A percentile compares a stretch with the other conserved stretches of the same genome.
phyloP scores from a whole-genome alignment of 441 rosid genomes.

The Cnidoscolus chayamansa region DNA sequence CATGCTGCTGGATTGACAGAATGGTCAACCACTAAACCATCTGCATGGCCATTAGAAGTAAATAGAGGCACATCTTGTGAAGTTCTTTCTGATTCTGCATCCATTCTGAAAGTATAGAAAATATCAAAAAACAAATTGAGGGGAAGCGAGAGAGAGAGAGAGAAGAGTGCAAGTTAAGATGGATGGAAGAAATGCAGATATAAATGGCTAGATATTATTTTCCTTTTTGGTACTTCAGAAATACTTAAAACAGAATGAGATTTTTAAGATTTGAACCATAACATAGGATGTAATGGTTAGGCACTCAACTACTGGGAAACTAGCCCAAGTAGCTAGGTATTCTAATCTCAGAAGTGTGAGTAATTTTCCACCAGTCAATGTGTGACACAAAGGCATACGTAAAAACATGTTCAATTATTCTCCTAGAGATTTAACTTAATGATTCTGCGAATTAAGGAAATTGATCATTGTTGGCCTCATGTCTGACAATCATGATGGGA shows the following conservation, averaged over 20 bases:
- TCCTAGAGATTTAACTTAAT: neutral
- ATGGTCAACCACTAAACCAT: conserved; percentile 28
- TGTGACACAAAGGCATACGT: neutral
- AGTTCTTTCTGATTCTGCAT: conserved; percentile 30
- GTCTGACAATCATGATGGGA: neutral
- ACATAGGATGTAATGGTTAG: too few relatives aligned
- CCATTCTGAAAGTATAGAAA: conserved; percentile 45
- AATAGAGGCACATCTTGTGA: conserved; percentile 18
- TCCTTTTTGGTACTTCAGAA: too few relatives aligned
- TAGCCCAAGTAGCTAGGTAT: neutral
- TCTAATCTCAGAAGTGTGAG: neutral
- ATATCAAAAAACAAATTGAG: conserved; percentile 13
- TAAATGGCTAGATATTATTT: neutral
- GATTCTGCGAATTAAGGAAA: neutral
- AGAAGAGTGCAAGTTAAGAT: conserved; percentile 7
- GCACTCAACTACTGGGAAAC: too few relatives aligned
- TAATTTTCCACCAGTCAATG: neutral
- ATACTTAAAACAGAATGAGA: too few relatives aligned
- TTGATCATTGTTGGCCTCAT: neutral
- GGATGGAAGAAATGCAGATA: neutral
- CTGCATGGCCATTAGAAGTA: conserved; percentile 19
- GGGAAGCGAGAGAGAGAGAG: neutral
- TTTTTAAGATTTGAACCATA: too few relatives aligned
- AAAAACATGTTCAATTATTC: neutral
- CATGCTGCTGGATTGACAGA: conserved; percentile 44